Percentiles rank a stretch among this genome's conserved stretches.
These are phyloP conservation scores for Przewalskia tangutica DNA, from an alignment of 257 asterid species.

Conservation along the genomic window DNA sequence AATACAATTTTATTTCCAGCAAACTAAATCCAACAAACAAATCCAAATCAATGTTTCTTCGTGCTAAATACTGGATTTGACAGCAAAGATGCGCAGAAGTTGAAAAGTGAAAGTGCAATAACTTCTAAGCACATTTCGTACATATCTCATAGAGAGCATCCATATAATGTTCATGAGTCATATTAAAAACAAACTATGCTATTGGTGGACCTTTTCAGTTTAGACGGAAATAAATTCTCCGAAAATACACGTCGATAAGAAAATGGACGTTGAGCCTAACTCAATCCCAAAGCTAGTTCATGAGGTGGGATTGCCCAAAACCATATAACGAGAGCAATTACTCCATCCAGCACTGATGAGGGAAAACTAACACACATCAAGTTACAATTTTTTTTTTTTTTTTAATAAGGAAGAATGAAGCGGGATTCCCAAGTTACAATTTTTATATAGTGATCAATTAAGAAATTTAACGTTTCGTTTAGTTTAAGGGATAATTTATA, in stretches of 20 bases:
- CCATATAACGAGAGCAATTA: neutral
- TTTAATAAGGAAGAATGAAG: neutral
- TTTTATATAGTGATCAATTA: neutral
- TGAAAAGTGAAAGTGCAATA: neutral
- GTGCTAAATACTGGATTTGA: neutral
- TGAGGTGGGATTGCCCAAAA: neutral
- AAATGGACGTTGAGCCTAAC: neutral
- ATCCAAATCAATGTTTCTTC: neutral
- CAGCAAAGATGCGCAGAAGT: neutral
- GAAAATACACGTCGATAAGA: neutral
- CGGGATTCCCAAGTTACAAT: neutral
- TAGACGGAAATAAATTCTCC: neutral
- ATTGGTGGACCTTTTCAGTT: neutral
- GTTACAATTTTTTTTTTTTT: neutral
- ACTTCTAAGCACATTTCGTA: neutral
- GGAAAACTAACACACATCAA: neutral
- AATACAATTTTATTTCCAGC: conserved; percentile 6
- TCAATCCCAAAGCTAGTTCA: neutral
- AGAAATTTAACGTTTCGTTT: neutral
- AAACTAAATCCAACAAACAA: neutral
- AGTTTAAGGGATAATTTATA: neutral
- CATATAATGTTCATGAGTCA: neutral
- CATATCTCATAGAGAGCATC: neutral
- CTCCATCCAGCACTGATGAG: neutral
- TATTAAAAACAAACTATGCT: neutral